Percentiles rank a stretch among this genome's conserved stretches.
Evolutionary conservation across 176 grass and related monocot genomes (phyloP).

Genomic region (Oryza punctata): DNA sequence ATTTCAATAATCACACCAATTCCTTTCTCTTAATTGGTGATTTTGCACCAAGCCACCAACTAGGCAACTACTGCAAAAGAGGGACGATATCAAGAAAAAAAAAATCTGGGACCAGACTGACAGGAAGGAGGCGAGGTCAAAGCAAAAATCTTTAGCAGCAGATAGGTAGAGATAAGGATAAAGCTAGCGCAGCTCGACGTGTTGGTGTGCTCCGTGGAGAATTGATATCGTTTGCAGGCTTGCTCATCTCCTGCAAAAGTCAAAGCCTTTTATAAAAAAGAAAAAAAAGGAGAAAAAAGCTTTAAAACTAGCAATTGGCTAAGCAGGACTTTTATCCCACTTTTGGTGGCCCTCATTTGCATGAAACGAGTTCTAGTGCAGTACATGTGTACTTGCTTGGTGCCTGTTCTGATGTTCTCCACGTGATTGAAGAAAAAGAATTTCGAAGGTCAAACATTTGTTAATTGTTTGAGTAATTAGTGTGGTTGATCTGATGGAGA

Average conservation of each 20-base stretch:
- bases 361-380: not conserved
- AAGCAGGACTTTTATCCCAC: slow-evolving; percentile 33
- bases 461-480: not conserved
- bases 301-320: slow-evolving; percentile 33
- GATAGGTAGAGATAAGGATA: slow-evolving; percentile 54
- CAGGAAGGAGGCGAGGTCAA: slow-evolving; percentile 36
- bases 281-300: not conserved
- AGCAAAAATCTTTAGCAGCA: slow-evolving; percentile 35
- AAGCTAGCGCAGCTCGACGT: slow-evolving; percentile 19
- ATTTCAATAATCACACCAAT: not conserved
- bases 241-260: slow-evolving; percentile 30
- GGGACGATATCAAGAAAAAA: not conserved
- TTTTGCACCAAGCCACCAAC: not conserved
- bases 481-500: not conserved
- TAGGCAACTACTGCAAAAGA: not conserved
- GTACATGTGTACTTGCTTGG: slow-evolving; percentile 28
- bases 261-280: slow-evolving; percentile 24
- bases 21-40: slow-evolving; percentile 1
- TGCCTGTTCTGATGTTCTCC: slow-evolving; percentile 24
- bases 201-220: slow-evolving; percentile 46
- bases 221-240: slow-evolving; percentile 38
- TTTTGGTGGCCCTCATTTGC: slow-evolving; percentile 9
- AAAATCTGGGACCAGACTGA: slow-evolving; percentile 27
- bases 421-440: slow-evolving; percentile 3
- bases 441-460: slow-evolving; percentile 2